Conservation (phyloP, 2,329 filamentous ascomycete species). For the Dactylellina haptotyla region DNA sequence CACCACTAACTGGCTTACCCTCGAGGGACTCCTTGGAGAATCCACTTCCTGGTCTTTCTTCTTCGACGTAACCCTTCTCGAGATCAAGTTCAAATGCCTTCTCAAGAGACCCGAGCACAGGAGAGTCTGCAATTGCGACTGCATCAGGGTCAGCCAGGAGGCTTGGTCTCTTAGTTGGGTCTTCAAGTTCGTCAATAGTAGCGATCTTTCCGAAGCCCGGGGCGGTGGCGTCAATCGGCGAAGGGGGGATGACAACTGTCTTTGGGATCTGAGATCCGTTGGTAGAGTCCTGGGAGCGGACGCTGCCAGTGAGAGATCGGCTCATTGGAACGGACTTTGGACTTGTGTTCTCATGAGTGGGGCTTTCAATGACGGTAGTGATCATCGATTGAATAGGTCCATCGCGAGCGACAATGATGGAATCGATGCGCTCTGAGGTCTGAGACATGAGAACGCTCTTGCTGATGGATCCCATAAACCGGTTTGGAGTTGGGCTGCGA, state of each 20-base stretch:
- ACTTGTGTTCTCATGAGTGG: constrained; percentile 5
- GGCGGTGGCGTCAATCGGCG: constrained; percentile 10
- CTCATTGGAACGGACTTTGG: neutral
- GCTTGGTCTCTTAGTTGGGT: constrained; percentile 8
- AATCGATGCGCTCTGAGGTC: constrained; percentile 48
- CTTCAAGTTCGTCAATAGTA: constrained; percentile 33
- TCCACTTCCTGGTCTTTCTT: constrained; percentile 34
- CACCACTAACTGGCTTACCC: constrained; percentile 31
- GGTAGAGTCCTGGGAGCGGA: neutral
- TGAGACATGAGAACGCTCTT: constrained; percentile 52
- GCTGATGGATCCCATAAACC: constrained; percentile 31
- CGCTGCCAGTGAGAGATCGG: neutral
- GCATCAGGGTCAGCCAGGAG: neutral
- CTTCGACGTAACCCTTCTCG: constrained; percentile 9
- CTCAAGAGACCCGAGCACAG: constrained; percentile 1
- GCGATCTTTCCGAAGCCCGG: constrained; percentile 21
- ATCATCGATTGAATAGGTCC: constrained; percentile 40
- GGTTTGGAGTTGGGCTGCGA: constrained; percentile 36
- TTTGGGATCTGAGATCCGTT: constrained; percentile 6
- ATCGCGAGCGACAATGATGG: constrained; percentile 9
- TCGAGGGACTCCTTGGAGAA: constrained; percentile 26
- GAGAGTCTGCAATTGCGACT: neutral
- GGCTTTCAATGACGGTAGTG: constrained; percentile 28
- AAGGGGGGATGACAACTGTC: constrained; percentile 31
- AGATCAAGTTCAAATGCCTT: constrained; percentile 21